Conservation (phyloP, 2,329 filamentous ascomycete genomes). For the Beauveria asiatica region DNA sequence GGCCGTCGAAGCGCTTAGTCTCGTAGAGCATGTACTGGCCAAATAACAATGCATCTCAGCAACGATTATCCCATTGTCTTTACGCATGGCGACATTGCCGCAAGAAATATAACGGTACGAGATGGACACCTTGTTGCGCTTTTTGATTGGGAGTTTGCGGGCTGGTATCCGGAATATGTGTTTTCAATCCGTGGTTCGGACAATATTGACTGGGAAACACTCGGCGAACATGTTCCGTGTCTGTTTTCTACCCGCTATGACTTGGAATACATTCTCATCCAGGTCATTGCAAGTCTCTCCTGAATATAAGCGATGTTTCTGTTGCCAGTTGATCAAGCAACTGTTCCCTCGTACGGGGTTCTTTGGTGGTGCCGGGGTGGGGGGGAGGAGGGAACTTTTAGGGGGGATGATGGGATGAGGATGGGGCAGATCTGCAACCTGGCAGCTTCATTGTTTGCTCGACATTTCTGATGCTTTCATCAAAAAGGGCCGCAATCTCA, state of each 20-base stretch:
- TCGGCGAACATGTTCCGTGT: not conserved
- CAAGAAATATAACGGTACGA: constrained; percentile 14
- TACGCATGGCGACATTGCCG: constrained; percentile 12
- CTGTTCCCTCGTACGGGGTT: too few relatives aligned
- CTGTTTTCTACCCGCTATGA: not conserved
- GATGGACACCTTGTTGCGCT: not conserved
- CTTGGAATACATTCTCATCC: not conserved
- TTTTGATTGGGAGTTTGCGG: not conserved
- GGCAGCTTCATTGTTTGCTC: not conserved
- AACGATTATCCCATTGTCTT: constrained; percentile 15
- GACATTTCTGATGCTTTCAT: not conserved
- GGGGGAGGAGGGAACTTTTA: not conserved
- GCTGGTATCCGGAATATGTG: not conserved
- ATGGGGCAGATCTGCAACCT: not conserved
- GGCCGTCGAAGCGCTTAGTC: constrained; percentile 12
- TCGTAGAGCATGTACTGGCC: constrained; percentile 16
- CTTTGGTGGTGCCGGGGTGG: too few relatives aligned
- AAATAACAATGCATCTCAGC: constrained; percentile 18
- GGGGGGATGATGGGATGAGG: not conserved
- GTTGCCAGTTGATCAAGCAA: too few relatives aligned
- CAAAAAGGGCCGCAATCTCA: not conserved
- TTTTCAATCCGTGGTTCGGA: not conserved
- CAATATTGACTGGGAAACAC: not conserved
- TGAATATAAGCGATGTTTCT: too few relatives aligned
- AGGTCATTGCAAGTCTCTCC: not conserved